Conservation (phyloP, 352 stramenopile species). For the Globisporangium recalcitrans region DNA sequence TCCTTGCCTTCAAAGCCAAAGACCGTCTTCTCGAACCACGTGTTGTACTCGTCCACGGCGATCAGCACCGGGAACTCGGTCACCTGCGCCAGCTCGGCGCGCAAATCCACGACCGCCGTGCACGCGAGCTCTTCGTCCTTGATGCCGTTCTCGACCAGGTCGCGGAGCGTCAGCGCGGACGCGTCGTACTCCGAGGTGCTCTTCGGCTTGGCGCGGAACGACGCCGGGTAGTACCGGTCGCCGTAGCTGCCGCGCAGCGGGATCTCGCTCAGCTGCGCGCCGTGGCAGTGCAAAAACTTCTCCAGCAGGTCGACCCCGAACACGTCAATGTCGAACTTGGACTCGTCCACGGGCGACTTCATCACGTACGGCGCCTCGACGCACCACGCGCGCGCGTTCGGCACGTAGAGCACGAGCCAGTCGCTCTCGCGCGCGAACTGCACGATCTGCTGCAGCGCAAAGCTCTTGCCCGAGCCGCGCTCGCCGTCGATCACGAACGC, state of each 20-base stretch:
- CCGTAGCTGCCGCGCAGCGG: conserved; percentile 63
- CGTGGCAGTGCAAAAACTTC: conserved; percentile 75
- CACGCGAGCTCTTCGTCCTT: conserved; percentile 81
- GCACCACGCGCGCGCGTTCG: conserved; percentile 70
- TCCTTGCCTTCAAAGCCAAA: conserved; percentile 83
- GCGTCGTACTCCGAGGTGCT: conserved; percentile 42
- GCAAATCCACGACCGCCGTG: conserved; percentile 74
- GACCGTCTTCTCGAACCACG: conserved; percentile 80
- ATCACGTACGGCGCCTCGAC: conserved; percentile 82
- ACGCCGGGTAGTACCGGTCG: conserved; percentile 76
- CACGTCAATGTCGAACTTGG: conserved; percentile 86
- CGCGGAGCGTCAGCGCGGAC: conserved; percentile 59
- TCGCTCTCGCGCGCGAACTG: conserved; percentile 81
- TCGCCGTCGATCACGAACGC: conserved; percentile 80
- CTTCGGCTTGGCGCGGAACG: conserved; percentile 74
- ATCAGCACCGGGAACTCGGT: conserved; percentile 85
- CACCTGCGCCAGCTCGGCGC: conserved; percentile 64
- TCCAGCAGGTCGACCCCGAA: conserved; percentile 74
- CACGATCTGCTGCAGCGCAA: conserved; percentile 84
- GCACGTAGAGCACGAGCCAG: conserved; percentile 85
- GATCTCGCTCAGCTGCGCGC: conserved; percentile 60
- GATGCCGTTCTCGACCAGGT: conserved; percentile 75
- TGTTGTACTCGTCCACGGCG: conserved; percentile 88
- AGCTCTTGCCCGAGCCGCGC: conserved; percentile 76
- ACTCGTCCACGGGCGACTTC: conserved; percentile 65